These are phyloP conservation scores for Populus tomentosa DNA, from an alignment of 441 rosid species.

Conservation along the genomic window DNA sequence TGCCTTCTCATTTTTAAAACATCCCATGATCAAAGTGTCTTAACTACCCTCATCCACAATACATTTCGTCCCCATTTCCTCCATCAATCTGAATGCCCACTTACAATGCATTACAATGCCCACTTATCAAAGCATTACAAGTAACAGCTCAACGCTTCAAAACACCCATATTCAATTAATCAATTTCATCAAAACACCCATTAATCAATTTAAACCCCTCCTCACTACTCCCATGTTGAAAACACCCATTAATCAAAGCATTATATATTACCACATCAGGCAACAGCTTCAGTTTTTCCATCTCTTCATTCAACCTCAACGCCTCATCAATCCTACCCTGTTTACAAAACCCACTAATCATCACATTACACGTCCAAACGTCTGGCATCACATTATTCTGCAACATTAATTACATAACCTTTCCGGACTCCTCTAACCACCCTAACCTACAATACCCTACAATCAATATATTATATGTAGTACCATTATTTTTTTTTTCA, in stretches of 20 bases:
- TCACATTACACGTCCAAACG: conserved; percentile 62
- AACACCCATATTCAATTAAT: too few relatives aligned
- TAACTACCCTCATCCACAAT: conserved; percentile 74
- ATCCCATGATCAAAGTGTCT: conserved; percentile 65
- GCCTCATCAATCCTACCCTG: conserved; percentile 53
- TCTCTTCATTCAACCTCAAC: conserved; percentile 38
- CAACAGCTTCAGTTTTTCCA: conserved; percentile 45
- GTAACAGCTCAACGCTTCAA: conserved; percentile 66
- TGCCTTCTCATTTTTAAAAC: conserved; percentile 45
- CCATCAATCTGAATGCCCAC: conserved; percentile 27
- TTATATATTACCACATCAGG: conserved; percentile 38
- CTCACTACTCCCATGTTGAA: conserved; percentile 31
- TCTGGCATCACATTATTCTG: conserved; percentile 51
- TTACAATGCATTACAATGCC: too few relatives aligned
- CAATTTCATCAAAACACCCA: too few relatives aligned
- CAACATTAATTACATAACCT: conserved; percentile 66
- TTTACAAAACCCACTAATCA: conserved; percentile 58
- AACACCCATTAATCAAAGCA: conserved; percentile 16
- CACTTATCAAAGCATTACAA: conserved; percentile 65
- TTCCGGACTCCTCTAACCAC: conserved; percentile 64
- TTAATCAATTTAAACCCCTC: conserved; percentile 56
- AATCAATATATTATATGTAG: conserved; percentile 58
- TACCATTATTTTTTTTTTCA: conserved; percentile 56
- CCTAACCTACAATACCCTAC: conserved; percentile 76
- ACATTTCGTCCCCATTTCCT: conserved; percentile 20